These are phyloP conservation scores for Ilyonectria sp. DNA, from an alignment of 2,329 filamentous ascomycete species.

Conservation along the genomic window DNA sequence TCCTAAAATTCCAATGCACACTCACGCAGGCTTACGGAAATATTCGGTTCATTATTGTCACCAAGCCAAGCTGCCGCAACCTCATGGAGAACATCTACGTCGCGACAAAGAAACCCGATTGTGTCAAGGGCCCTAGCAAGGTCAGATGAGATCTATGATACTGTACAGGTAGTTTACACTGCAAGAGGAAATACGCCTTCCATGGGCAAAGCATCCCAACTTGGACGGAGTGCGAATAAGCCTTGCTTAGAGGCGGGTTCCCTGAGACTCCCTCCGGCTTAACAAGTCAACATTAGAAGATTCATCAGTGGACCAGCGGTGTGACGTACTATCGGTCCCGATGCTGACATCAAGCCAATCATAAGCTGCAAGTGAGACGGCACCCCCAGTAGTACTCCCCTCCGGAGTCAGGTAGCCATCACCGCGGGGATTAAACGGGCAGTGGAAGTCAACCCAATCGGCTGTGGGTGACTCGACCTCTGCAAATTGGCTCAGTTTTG, in stretches of 20 bases:
- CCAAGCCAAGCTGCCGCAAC: neutral
- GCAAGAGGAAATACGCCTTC: conserved; percentile 1
- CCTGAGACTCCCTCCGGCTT: neutral
- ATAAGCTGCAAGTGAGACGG: conserved; percentile 48
- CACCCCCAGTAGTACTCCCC: conserved; percentile 47
- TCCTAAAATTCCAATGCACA: neutral
- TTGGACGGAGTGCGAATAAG: neutral
- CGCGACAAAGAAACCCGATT: neutral
- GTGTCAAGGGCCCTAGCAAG: neutral
- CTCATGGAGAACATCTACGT: neutral
- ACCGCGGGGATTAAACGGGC: conserved; percentile 49
- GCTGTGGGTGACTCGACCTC: conserved; percentile 58
- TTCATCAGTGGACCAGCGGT: too few species aligned
- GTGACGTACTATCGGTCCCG: conserved; percentile 31
- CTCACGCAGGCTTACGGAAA: neutral
- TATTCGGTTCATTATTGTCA: neutral
- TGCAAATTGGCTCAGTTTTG: conserved; percentile 61
- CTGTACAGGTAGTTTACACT: neutral
- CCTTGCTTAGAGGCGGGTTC: neutral
- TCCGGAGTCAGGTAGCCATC: conserved; percentile 48
- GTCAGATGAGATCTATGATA: neutral
- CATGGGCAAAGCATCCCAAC: neutral
- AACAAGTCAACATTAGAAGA: neutral
- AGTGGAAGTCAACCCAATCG: conserved; percentile 55
- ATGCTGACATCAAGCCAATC: conserved; percentile 48